Base-by-base conservation (phyloP, 495 filamentous ascomycete species). In the Talaromyces proteolyticus region DNA sequence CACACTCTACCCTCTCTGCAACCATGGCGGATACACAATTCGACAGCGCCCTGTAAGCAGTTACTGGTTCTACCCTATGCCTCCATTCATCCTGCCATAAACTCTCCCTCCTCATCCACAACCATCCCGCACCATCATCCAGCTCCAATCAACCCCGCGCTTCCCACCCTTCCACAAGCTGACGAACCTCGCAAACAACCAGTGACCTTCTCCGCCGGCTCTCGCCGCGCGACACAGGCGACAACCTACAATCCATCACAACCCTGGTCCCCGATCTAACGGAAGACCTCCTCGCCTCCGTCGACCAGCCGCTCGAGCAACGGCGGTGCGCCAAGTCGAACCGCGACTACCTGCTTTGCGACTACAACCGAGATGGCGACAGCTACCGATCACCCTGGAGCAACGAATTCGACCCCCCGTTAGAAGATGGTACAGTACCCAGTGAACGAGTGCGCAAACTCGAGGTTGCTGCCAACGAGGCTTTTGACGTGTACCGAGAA, bases 351-450 rank as follows among this genome's bases (percentile, higher is more conserved):
- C 82, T 99, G 37, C 88, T 96, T 54, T 99, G 93, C 76, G 93
- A 99, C 77, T 99, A 97, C 76, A 99, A 99, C 77, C 90, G 93
- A 46, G 93, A 99, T 70, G 94, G 94, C 46, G 93, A 96, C 68
- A 91, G 85, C 70, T 95, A 95, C 76, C 87, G 93, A 25, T 93
- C 88, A 54, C 93, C 93, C 25, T 99, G 93, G 93, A 91, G 85
- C 73, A 96, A 96, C 68, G 89, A 96, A 68, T 99, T 97, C 63
- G 90, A 96, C 60, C 93, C 92, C 1, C 85, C 86, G 17, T 75
- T 92, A 19, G 82, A 84, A n/a, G 77, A 82, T 57, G 88, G 87
- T 0, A 87, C 87, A 2, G 76, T 90, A 4, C 89, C 89, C 0
- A 89, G 86, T 54, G 89, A 93, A 69, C 73, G 86, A 50, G 90